Evolutionary conservation across 768 basidiomycete genomes (phyloP).

Genomic region (Russula sp.): DNA sequence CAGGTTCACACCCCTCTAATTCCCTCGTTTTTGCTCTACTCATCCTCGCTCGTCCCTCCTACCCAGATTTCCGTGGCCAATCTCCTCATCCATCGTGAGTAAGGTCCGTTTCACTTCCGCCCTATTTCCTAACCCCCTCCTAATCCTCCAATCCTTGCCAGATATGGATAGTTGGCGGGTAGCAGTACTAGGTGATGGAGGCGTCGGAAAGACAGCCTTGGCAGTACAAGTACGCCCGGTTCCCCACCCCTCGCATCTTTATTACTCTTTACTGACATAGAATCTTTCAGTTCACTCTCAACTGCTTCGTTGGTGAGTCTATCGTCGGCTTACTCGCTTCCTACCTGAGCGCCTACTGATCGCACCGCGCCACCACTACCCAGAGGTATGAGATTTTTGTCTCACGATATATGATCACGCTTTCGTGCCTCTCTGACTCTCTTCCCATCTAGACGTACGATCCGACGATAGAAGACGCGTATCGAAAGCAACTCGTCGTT

Average conservation of each 20-base stretch:
- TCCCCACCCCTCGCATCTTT: neutral
- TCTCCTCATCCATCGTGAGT: slow-evolving; percentile 18
- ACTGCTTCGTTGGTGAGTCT: slow-evolving; percentile 88
- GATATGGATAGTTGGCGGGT: slow-evolving; percentile 94
- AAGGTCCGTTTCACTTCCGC: slow-evolving; percentile 8
- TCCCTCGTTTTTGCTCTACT: slow-evolving; percentile 8
- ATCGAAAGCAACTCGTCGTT: slow-evolving; percentile 90
- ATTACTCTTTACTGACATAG: slow-evolving; percentile 8
- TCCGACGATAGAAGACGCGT: slow-evolving; percentile 98
- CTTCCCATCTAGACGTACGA: slow-evolving; percentile 71
- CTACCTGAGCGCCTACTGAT: slow-evolving; percentile 14
- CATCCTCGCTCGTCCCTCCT: slow-evolving; percentile 8
- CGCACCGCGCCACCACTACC: slow-evolving; percentile 21
- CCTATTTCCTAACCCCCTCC: neutral
- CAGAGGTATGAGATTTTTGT: slow-evolving; percentile 46
- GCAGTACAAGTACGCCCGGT: slow-evolving; percentile 81
- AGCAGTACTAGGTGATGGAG: slow-evolving; percentile 93
- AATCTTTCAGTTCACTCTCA: slow-evolving; percentile 74
- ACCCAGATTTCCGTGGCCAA: slow-evolving; percentile 17
- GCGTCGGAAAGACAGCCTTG: slow-evolving; percentile 94
- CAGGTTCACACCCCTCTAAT: slow-evolving; percentile 14
- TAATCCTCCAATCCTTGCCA: slow-evolving; percentile 23
- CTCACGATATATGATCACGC: slow-evolving; percentile 16
- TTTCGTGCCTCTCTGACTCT: slow-evolving; percentile 13
- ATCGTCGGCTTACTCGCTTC: neutral